Base-by-base conservation (phyloP, 495 filamentous ascomycete genomes). In the Neurospora africana region DNA sequence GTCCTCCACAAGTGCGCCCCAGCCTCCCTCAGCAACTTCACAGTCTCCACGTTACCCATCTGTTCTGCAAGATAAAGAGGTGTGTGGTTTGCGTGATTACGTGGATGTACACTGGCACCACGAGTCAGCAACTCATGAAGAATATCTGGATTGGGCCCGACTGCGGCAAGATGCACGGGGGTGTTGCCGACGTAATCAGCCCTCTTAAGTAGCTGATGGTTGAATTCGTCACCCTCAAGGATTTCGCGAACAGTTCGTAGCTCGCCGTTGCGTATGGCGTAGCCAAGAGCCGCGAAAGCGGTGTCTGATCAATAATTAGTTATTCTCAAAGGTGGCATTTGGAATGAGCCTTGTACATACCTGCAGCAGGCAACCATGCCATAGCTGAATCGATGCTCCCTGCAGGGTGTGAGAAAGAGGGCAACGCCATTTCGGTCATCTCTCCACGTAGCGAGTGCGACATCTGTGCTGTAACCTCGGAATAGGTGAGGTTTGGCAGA, bases 121-220 rank as follows among this genome's bases (percentile, higher is more conserved):
- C 91, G 86, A 27, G 81, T 83, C 10, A 98, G 86, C 69, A 97
- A 85, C 74, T 90, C 89, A 40, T 87, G 86, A 65, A 97, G 82
- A 35, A 97, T 90, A 1, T 87, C 81, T 1, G 75, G 72, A 39
- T 82, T 75, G 0, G 83, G 81, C 3, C 82, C 78, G 1, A 86
- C 84, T 10, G 88, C 87, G 8, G 88, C 88, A 0, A 90, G 82
- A 77, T 89, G 88, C 69, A 89, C 77, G 0, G 93, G 92, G n/a
- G 95, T 96, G 80, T 97, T 97, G 35, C 92, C 93, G 13, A 91
- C 92, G 78, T 97, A 97, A 79, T 98, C 94, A 44, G 88, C 87
- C 71, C 89, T 89, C 76, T 92, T 91, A 17, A 97, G 82, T 21
- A 97, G 82, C 82, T 87, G 90, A 72, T 89, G 83, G 68, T 76